Conservation (phyloP, 441 rosid species). For the Erysimum pusillum region DNA sequence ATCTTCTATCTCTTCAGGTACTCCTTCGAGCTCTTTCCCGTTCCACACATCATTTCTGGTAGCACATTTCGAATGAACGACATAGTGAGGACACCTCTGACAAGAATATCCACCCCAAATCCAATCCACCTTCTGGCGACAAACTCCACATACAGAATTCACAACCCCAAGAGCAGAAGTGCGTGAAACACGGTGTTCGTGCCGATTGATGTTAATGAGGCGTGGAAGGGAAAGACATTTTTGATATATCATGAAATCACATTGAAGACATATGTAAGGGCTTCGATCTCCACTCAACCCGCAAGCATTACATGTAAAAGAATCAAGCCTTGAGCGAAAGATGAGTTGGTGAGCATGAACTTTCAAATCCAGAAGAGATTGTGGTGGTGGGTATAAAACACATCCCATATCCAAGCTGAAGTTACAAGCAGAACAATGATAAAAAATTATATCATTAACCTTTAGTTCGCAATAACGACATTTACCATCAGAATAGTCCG, state of each 20-base stretch:
- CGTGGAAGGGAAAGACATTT: not conserved
- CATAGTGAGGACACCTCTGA: not conserved
- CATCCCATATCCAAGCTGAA: not conserved
- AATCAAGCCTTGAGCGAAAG: not conserved
- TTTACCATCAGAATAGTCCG: not conserved
- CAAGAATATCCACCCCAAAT: not conserved
- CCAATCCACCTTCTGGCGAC: not conserved
- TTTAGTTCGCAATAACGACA: not conserved
- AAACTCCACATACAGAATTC: not conserved
- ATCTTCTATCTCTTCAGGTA: not conserved
- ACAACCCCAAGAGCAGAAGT: not conserved
- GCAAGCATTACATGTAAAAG: conserved; percentile 47
- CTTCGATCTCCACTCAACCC: conserved; percentile 52
- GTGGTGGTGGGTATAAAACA: not conserved
- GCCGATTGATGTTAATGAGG: not conserved
- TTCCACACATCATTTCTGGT: not conserved
- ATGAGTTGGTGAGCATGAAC: conserved; percentile 29
- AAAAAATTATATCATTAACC: no score
- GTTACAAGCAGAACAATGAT: conserved; percentile 1
- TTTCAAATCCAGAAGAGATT: not conserved
- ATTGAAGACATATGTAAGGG: conserved; percentile 50
- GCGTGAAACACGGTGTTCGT: not conserved
- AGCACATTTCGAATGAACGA: not conserved
- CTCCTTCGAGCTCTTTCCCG: not conserved
- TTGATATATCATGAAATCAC: not conserved